A percentile compares a stretch with the other conserved stretches of the same genome.
Conservation (phyloP, 225 moss, liverwort and hornwort species). For the Sphagnum tenellum region DNA sequence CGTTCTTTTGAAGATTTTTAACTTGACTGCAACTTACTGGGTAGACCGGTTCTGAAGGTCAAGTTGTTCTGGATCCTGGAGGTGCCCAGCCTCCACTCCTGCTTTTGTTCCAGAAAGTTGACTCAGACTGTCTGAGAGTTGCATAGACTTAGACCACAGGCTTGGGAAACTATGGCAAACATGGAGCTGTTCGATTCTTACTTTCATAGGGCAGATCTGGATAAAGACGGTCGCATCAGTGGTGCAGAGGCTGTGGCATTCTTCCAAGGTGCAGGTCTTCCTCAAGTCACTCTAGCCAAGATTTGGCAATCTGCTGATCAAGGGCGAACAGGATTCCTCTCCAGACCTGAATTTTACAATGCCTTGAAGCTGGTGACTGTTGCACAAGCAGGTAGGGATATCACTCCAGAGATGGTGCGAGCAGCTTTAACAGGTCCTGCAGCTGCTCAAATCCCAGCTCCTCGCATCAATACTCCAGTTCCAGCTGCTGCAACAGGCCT, state of each 20-base stretch:
- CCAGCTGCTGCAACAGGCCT: slow-evolving; percentile 34
- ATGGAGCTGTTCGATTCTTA: slow-evolving; percentile 70
- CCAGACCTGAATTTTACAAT: slow-evolving; percentile 79
- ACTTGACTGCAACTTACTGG: no score
- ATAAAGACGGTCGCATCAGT: slow-evolving; percentile 80
- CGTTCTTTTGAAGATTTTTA: no score
- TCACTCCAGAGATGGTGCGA: slow-evolving; percentile 81
- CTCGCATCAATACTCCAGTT: slow-evolving; percentile 53
- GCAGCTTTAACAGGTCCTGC: slow-evolving; percentile 88
- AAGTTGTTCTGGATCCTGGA: no score
- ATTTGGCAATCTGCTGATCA: slow-evolving; percentile 98
- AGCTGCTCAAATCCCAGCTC: slow-evolving; percentile 90
- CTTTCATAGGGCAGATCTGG: slow-evolving; percentile 86
- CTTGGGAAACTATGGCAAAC: slow-evolving; percentile 45
- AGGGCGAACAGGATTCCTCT: slow-evolving; percentile 66
- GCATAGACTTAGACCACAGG: no score
- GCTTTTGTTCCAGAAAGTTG: no score
- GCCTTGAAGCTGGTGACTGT: slow-evolving; percentile 98
- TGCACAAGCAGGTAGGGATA: slow-evolving; percentile 85
- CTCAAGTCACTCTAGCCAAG: slow-evolving; percentile 90
- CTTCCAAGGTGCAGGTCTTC: slow-evolving; percentile 86
- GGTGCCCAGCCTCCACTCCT: no score
- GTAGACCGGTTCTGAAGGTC: no score
- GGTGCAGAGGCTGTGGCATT: slow-evolving; percentile 85
- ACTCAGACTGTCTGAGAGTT: no score